These are phyloP conservation scores for Pythium graminicola DNA, from an alignment of 352 stramenopile species.

Conservation along the genomic window DNA sequence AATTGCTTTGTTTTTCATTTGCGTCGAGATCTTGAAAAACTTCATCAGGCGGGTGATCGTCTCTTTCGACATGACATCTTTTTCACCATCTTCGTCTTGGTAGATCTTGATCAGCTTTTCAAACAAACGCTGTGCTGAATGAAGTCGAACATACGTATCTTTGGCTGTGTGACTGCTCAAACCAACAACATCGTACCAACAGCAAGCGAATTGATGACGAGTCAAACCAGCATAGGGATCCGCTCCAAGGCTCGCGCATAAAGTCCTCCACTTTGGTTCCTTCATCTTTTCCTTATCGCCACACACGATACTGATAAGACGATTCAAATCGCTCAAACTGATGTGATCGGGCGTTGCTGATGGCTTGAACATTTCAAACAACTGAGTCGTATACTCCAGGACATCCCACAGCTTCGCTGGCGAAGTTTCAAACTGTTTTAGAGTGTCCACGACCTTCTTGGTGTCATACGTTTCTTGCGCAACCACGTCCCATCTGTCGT, in stretches of 20 bases:
- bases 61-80: slow-evolving; percentile 26
- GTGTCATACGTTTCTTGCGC: slow-evolving; percentile 39
- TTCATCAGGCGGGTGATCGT: slow-evolving; percentile 32
- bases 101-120: slow-evolving; percentile 37
- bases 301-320: slow-evolving; percentile 32
- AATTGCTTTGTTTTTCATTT: slow-evolving; percentile 23
- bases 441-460: slow-evolving; percentile 34
- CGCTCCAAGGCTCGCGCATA: slow-evolving; percentile 35
- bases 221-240: slow-evolving; percentile 32
- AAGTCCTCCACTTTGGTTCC: slow-evolving; percentile 24
- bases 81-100: slow-evolving; percentile 24
- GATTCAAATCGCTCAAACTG: slow-evolving; percentile 29
- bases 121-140: slow-evolving; percentile 45
- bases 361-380: slow-evolving; percentile 44
- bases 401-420: slow-evolving; percentile 41
- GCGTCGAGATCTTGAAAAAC: slow-evolving; percentile 27
- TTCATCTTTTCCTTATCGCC: slow-evolving; percentile 29
- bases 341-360: slow-evolving; percentile 21
- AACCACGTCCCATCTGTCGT: slow-evolving; percentile 56
- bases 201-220: slow-evolving; percentile 47
- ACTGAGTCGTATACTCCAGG: slow-evolving; percentile 44
- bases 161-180: slow-evolving; percentile 34
- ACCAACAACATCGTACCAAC: slow-evolving; percentile 41
- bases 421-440: slow-evolving; percentile 44
- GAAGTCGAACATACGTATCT: slow-evolving; percentile 38